Evolutionary conservation across 225 moss, liverwort and hornwort species (phyloP).

Genomic region (Sphagnum contortum): DNA sequence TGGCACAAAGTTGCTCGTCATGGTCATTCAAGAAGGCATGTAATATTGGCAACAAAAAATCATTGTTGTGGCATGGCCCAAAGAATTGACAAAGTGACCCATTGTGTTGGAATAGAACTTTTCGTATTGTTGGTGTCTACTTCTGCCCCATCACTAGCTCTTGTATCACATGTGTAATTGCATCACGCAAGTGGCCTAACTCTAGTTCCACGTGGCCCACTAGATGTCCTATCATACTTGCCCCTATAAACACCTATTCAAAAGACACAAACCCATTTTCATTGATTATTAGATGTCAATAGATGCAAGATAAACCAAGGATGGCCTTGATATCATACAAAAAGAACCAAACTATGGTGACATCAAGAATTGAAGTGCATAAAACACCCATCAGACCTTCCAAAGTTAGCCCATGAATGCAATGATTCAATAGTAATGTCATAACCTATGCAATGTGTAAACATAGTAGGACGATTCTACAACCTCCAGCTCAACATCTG

Average conservation of each 20-base stretch:
- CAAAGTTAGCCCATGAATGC: no score
- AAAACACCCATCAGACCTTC: no score
- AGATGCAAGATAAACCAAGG: no score
- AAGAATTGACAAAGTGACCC: constrained; percentile 92
- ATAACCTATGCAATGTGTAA: no score
- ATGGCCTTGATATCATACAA: no score
- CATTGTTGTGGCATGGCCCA: constrained; percentile 81
- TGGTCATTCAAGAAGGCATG: constrained; percentile 98
- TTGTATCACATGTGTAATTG: constrained; percentile 87
- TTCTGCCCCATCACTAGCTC: constrained; percentile 94
- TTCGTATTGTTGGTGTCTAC: constrained; percentile 91
- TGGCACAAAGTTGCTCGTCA: constrained; percentile 93
- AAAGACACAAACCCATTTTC: no score
- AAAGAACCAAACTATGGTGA: no score
- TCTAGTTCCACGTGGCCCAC: constrained; percentile 64
- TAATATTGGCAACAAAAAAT: constrained; percentile 81
- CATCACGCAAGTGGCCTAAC: constrained; percentile 73
- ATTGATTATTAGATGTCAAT: no score
- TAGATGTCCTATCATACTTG: constrained; percentile 10
- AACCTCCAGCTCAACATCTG: no score
- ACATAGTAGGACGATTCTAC: no score
- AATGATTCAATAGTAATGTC: no score
- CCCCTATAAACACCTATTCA: constrained; percentile 16
- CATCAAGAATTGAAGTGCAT: no score
- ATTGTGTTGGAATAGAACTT: constrained; percentile 81